phyloP scores from a whole-genome alignment of 2,329 filamentous ascomycete genomes.

The Trichophyton equinum region DNA sequence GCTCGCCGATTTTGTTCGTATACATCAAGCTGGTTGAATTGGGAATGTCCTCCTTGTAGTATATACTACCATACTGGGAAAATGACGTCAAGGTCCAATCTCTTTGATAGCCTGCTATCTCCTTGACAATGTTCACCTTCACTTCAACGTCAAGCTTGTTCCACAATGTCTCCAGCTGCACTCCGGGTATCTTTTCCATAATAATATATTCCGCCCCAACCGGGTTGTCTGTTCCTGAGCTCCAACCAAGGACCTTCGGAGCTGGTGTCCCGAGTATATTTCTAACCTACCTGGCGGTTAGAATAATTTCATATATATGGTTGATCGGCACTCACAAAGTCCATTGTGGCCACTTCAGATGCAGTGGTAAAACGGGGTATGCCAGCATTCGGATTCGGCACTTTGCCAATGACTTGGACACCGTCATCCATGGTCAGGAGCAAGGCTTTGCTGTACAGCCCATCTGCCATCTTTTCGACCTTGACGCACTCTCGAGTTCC shows the following conservation, averaged over 20 bases:
- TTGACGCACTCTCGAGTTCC: background rate
- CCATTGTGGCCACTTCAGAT: slow-evolving; percentile 18
- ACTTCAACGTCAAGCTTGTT: slow-evolving; percentile 12
- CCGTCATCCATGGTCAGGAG: slow-evolving; percentile 18
- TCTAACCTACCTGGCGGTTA: background rate
- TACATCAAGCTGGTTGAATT: slow-evolving; percentile 15
- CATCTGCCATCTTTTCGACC: slow-evolving; percentile 16
- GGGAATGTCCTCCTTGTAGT: slow-evolving; percentile 16
- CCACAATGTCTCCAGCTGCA: slow-evolving; percentile 13
- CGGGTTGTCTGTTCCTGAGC: slow-evolving; percentile 10
- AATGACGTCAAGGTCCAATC: slow-evolving; percentile 17
- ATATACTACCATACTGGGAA: slow-evolving; percentile 14
- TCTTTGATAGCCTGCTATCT: slow-evolving; percentile 16
- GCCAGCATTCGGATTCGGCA: slow-evolving; percentile 15
- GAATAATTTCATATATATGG: background rate
- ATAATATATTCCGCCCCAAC: slow-evolving; percentile 17
- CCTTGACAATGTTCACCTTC: slow-evolving; percentile 14
- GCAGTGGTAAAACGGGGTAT: slow-evolving; percentile 16
- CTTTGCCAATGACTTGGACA: slow-evolving; percentile 15
- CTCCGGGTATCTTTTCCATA: slow-evolving; percentile 15
- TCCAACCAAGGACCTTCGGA: slow-evolving; percentile 13
- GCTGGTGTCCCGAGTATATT: background rate
- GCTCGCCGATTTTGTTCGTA: slow-evolving; percentile 14
- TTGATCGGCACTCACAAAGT: slow-evolving; percentile 11
- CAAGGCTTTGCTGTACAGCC: slow-evolving; percentile 17